Evolutionary conservation across 139 green algal genomes (phyloP).

Genomic region (Auxenochlorella protothecoides): DNA sequence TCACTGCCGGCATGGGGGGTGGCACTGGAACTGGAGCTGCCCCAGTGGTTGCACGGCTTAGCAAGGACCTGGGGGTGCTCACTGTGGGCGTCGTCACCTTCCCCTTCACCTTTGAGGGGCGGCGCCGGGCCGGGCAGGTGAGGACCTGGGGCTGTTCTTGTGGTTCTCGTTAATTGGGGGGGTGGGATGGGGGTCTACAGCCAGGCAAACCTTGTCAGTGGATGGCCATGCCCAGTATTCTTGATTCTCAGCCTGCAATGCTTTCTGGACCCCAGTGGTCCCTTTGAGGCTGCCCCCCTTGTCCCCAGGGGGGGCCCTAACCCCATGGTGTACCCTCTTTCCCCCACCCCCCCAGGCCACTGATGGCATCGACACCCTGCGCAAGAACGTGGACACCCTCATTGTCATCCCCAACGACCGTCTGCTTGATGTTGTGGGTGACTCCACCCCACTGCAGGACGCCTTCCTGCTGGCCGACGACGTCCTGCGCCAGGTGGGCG

Average conservation of each 20-base stretch:
- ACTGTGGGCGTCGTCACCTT: constrained; percentile 95
- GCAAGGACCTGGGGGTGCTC: constrained; percentile 80
- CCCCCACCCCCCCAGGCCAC: constrained; percentile 23
- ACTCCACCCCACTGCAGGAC: constrained; percentile 78
- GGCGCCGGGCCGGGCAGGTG: constrained; percentile 67
- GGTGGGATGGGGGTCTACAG: too few relatives aligned
- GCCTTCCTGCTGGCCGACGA: constrained; percentile 94
- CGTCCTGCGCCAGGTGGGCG: constrained; percentile 75
- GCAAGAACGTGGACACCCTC: constrained; percentile 85
- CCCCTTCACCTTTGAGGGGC: constrained; percentile 93
- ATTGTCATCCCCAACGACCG: constrained; percentile 98
- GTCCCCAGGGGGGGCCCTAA: too few relatives aligned
- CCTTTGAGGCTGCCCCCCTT: too few relatives aligned
- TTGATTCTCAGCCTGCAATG: too few relatives aligned
- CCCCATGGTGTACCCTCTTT: too few relatives aligned
- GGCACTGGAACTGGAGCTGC: constrained; percentile 90
- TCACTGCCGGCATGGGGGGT: constrained; percentile 88
- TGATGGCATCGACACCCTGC: constrained; percentile 64
- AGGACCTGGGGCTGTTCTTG: not conserved
- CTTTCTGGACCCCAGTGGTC: too few relatives aligned
- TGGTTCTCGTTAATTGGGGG: too few relatives aligned
- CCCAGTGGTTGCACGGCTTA: constrained; percentile 75
- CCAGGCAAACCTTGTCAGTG: too few relatives aligned
- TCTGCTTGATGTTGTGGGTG: constrained; percentile 76
- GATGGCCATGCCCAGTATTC: too few relatives aligned